Conservation (phyloP, 2,329 filamentous ascomycete genomes). For the Trichoderma arundinaceum region DNA sequence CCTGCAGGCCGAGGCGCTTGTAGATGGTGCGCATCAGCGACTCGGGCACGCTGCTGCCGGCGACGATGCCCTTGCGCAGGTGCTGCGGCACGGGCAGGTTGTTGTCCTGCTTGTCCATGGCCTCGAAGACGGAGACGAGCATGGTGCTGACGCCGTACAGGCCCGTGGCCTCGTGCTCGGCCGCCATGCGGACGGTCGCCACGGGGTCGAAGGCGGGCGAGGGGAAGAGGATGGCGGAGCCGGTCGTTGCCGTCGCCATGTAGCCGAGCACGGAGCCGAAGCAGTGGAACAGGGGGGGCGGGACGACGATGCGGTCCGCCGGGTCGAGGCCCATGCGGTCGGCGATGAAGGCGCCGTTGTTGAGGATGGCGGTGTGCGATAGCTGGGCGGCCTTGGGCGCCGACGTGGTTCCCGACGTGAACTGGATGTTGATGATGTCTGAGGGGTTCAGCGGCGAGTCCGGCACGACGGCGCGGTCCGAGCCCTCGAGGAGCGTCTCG, state of each 20-base stretch:
- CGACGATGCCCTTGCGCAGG: conserved; percentile 88
- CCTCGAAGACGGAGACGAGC: conserved; percentile 86
- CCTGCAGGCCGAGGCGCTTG: conserved; percentile 72
- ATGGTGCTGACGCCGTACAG: conserved; percentile 94
- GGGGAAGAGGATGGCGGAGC: conserved; percentile 82
- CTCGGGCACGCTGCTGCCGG: conserved; percentile 83
- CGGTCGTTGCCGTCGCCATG: conserved; percentile 87
- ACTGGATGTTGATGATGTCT: conserved; percentile 93
- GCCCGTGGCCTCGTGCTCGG: conserved; percentile 61
- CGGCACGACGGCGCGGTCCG: conserved; percentile 47
- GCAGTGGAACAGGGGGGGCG: conserved; percentile 86
- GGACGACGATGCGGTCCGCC: conserved; percentile 78
- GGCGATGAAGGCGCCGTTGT: conserved; percentile 87
- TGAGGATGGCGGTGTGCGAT: conserved; percentile 83
- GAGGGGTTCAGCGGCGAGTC: conserved; percentile 57
- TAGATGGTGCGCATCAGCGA: conserved; percentile 81
- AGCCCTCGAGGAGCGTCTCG: conserved; percentile 46
- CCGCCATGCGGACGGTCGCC: conserved; percentile 67
- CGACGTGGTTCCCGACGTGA: conserved; percentile 94
- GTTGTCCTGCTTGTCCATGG: conserved; percentile 59
- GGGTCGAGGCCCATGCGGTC: conserved; percentile 80
- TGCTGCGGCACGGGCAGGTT: conserved; percentile 36
- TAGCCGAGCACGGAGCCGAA: conserved; percentile 93
- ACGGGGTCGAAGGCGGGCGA: conserved; percentile 83
- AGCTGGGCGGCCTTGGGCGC: conserved; percentile 91